These are phyloP conservation scores for Sporothrix pallida DNA, from an alignment of 2,329 filamentous ascomycete species.

Conservation along the genomic window DNA sequence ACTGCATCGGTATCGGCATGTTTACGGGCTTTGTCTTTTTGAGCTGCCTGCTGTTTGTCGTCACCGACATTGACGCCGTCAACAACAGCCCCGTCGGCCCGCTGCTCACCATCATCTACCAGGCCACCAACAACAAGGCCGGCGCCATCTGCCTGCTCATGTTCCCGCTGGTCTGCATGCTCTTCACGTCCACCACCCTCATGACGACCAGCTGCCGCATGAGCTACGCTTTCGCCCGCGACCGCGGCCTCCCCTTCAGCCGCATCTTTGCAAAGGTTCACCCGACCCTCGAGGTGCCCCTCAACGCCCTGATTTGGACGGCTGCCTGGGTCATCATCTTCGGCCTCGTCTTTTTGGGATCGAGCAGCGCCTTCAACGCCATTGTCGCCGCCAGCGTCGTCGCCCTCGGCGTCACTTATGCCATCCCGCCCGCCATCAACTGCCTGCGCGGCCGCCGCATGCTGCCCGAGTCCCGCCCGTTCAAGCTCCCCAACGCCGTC, in stretches of 20 bases:
- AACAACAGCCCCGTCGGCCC: slow-evolving; percentile 47
- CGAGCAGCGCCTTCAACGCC: slow-evolving; percentile 66
- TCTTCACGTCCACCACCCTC: slow-evolving; percentile 67
- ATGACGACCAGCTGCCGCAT: slow-evolving; percentile 67
- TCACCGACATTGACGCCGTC: slow-evolving; percentile 61
- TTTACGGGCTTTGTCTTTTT: slow-evolving; percentile 58
- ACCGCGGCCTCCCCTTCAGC: slow-evolving; percentile 69
- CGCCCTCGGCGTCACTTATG: slow-evolving; percentile 73
- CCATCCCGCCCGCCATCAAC: slow-evolving; percentile 74
- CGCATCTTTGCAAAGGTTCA: slow-evolving; percentile 66
- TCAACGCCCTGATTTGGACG: slow-evolving; percentile 68
- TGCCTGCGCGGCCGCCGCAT: slow-evolving; percentile 68
- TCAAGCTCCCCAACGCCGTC: slow-evolving; percentile 45
- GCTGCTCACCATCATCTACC: slow-evolving; percentile 54
- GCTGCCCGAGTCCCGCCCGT: slow-evolving; percentile 59
- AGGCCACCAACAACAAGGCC: slow-evolving; percentile 65
- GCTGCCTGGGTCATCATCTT: slow-evolving; percentile 61
- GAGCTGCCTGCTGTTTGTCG: slow-evolving; percentile 67
- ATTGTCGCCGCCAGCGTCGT: slow-evolving; percentile 49
- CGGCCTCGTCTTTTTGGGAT: slow-evolving; percentile 64
- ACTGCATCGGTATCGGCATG: slow-evolving; percentile 67
- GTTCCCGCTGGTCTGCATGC: slow-evolving; percentile 67
- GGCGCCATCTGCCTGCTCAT: slow-evolving; percentile 70
- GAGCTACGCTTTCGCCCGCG: slow-evolving; percentile 68
- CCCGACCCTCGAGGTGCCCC: slow-evolving; percentile 63